Percentiles rank a stretch among this genome's conserved stretches.
Evolutionary conservation across 1,284 basidiomycete species (phyloP).

Genomic region (Earliella scabrosa): DNA sequence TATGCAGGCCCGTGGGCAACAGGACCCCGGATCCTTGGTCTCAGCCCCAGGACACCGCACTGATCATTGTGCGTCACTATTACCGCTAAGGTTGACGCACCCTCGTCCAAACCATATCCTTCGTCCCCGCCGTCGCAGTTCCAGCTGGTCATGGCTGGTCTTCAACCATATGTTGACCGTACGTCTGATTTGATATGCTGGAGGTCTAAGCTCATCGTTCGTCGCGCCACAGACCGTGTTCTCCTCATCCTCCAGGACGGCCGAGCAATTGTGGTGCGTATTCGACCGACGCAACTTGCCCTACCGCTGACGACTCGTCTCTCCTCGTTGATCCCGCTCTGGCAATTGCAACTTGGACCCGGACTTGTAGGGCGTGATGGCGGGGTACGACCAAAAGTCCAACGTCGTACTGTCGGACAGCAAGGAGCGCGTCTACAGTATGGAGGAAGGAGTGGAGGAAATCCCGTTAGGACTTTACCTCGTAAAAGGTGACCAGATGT

Average conservation of each 20-base stretch:
- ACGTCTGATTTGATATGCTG: slow-evolving; percentile 26
- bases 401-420: slow-evolving; percentile 92
- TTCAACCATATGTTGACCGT: slow-evolving; percentile 88
- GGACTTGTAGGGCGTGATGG: slow-evolving; percentile 74
- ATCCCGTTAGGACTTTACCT: slow-evolving; percentile 96
- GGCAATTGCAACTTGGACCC: too few species aligned
- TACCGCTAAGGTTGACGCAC: too few species aligned
- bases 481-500: slow-evolving; percentile 98
- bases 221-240: slow-evolving; percentile 65
- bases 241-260: slow-evolving; percentile 92
- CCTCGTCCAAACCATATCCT: too few species aligned
- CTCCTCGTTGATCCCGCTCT: too few species aligned
- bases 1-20: too few species aligned
- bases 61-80: too few species aligned
- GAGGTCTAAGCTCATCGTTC: slow-evolving; percentile 1
- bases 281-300: too few species aligned
- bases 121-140: too few species aligned
- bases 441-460: slow-evolving; percentile 93
- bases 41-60: too few species aligned
- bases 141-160: slow-evolving; percentile 64
- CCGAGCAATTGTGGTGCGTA: slow-evolving; percentile 79
- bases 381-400: slow-evolving; percentile 91
- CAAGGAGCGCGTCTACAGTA: slow-evolving; percentile 88
- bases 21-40: too few species aligned
- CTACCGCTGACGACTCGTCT: too few species aligned